Conservation (phyloP, 371 early-diverging fungal species). For the Amoeboaphelidium occidentale region DNA sequence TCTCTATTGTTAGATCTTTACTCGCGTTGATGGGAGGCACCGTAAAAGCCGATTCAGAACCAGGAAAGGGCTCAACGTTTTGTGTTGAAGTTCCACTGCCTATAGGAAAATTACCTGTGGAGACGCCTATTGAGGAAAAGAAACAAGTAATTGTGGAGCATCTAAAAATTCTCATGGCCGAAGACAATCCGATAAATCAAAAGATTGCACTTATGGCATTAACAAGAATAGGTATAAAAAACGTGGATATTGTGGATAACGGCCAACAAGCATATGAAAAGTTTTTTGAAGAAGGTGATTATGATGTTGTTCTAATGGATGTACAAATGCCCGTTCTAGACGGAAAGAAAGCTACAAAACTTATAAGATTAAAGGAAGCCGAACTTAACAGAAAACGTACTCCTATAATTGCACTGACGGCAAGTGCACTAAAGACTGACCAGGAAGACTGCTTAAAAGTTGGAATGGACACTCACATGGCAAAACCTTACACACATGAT, state of each 20-base stretch:
- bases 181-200: constrained; percentile 59
- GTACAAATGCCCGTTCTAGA: constrained; percentile 41
- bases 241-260: constrained; percentile 36
- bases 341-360: constrained; percentile 31
- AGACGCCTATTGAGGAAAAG: constrained; percentile 12
- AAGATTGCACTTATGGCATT: constrained; percentile 43
- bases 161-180: constrained; percentile 40
- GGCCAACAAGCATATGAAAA: constrained; percentile 44
- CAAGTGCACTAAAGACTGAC: constrained; percentile 24
- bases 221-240: constrained; percentile 37
- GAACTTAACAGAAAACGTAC: constrained; percentile 14
- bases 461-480: background rate
- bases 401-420: constrained; percentile 31
- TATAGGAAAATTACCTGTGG: constrained; percentile 17
- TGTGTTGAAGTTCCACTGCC: constrained; percentile 30
- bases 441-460: background rate
- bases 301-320: constrained; percentile 42
- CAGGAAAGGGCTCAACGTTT: constrained; percentile 41
- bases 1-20: constrained; percentile 46
- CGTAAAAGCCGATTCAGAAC: constrained; percentile 40
- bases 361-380: constrained; percentile 22
- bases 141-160: background rate
- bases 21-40: constrained; percentile 51
- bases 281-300: constrained; percentile 10
- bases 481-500: background rate